These are phyloP conservation scores for Diaporthe velutina DNA, from an alignment of 2,329 filamentous ascomycete species.

Conservation along the genomic window DNA sequence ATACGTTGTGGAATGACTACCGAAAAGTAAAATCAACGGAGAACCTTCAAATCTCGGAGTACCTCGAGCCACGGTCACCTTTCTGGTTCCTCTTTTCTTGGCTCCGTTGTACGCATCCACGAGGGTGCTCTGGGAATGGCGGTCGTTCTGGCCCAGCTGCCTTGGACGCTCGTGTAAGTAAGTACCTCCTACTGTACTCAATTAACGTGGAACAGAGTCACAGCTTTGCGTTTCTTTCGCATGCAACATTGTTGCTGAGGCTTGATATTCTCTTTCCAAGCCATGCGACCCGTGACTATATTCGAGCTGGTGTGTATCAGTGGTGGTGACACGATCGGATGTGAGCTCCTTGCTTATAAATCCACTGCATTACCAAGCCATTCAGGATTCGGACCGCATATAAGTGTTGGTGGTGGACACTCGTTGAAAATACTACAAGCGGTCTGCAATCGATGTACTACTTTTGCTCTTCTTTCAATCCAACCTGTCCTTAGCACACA, in stretches of 20 bases:
- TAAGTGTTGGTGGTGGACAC: neutral
- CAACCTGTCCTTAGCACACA: neutral
- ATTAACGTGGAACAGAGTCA: too few species aligned
- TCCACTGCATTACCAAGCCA: slow-evolving; percentile 26
- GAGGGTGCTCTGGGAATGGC: neutral
- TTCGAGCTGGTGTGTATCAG: neutral
- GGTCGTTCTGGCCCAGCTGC: neutral
- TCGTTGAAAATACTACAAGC: neutral
- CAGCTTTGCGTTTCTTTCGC: too few species aligned
- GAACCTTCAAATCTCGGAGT: neutral
- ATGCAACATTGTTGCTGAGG: too few species aligned
- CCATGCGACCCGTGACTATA: neutral
- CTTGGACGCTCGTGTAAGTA: neutral
- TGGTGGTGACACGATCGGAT: neutral
- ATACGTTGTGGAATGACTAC: too few species aligned
- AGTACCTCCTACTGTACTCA: neutral
- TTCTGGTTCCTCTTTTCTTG: too few species aligned
- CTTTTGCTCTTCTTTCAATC: too few species aligned
- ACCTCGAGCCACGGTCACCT: too few species aligned
- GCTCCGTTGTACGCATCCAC: neutral
- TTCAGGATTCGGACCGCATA: neutral
- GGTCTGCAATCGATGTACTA: too few species aligned
- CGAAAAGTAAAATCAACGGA: too few species aligned
- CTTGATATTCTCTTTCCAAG: neutral
- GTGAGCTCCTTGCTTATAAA: slow-evolving; percentile 11